Conservation (phyloP, 2,329 filamentous ascomycete species). For the Fusarium miscanthi region DNA sequence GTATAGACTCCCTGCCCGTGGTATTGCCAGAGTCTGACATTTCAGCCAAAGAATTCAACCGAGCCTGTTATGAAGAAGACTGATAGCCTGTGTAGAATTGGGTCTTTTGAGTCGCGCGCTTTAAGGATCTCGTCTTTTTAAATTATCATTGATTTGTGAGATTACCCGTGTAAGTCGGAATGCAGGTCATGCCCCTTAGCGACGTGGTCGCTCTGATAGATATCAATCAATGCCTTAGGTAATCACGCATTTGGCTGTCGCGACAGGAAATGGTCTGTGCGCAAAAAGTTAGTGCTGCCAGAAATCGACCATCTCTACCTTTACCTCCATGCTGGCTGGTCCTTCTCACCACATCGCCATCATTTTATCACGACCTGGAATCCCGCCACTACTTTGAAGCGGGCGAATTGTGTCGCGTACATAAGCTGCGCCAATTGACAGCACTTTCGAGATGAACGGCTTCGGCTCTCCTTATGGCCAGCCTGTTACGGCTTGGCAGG, state of each 20-base stretch:
- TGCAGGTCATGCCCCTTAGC: constrained; percentile 34
- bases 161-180: constrained; percentile 40
- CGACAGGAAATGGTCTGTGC: constrained; percentile 36
- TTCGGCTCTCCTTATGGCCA: constrained; percentile 60
- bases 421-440: not conserved
- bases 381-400: not conserved
- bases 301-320: constrained; percentile 17
- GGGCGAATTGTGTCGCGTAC: constrained; percentile 15
- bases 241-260: constrained; percentile 8
- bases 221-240: constrained; percentile 11
- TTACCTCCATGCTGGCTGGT: constrained; percentile 22
- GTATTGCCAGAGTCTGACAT: constrained; percentile 39
- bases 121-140: constrained; percentile 11
- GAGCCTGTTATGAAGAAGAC: not conserved
- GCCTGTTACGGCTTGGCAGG: constrained; percentile 76
- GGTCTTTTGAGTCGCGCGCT: not conserved
- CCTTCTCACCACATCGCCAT: constrained; percentile 14
- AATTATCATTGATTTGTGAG: constrained; percentile 17
- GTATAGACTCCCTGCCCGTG: constrained; percentile 33
- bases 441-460: constrained; percentile 66
- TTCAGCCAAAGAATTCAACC: not conserved
- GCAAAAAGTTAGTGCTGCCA: constrained; percentile 39
- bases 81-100: not conserved
- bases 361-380: not conserved
- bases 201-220: constrained; percentile 35